These are phyloP conservation scores for Yueomyces sp. DNA, from an alignment of 805 yeast genomes.

Conservation along the genomic window DNA sequence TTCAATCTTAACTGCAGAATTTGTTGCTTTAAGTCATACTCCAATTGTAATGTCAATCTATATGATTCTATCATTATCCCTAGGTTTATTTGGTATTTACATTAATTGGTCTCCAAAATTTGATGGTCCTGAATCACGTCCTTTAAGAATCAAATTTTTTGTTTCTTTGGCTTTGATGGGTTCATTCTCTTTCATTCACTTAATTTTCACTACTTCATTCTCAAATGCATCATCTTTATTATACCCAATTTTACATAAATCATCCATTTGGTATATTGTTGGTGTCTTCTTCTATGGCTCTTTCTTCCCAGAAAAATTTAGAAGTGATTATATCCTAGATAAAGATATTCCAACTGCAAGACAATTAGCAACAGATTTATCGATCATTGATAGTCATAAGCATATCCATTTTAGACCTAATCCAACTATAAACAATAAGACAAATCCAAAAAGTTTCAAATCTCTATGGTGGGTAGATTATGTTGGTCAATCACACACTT, in stretches of 20 bases:
- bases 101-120: conserved; percentile 90
- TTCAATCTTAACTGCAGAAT: conserved; percentile 77
- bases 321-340: conserved; percentile 52
- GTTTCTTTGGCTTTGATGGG: conserved; percentile 70
- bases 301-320: conserved; percentile 79
- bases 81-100: conserved; percentile 60
- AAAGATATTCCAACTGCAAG: conserved; percentile 27
- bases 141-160: conserved; percentile 68
- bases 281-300: conserved; percentile 87
- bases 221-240: conserved; percentile 39
- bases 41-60: conserved; percentile 24
- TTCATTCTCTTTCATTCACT: conserved; percentile 41
- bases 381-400: conserved; percentile 20
- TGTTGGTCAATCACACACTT: conserved; percentile 63
- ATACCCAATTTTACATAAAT: conserved; percentile 50
- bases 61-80: conserved; percentile 44
- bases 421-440: conserved; percentile 24
- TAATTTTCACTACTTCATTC: conserved; percentile 43
- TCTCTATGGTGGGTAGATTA: conserved; percentile 82
- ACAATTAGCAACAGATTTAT: conserved; percentile 18
- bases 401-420: conserved; percentile 28
- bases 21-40: conserved; percentile 45
- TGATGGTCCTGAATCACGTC: conserved; percentile 76
- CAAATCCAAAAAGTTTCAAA: conserved; percentile 21
- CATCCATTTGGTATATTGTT: conserved; percentile 57